phyloP scores from a whole-genome alignment of 768 basidiomycete species.

The Boletus barrowsii region DNA sequence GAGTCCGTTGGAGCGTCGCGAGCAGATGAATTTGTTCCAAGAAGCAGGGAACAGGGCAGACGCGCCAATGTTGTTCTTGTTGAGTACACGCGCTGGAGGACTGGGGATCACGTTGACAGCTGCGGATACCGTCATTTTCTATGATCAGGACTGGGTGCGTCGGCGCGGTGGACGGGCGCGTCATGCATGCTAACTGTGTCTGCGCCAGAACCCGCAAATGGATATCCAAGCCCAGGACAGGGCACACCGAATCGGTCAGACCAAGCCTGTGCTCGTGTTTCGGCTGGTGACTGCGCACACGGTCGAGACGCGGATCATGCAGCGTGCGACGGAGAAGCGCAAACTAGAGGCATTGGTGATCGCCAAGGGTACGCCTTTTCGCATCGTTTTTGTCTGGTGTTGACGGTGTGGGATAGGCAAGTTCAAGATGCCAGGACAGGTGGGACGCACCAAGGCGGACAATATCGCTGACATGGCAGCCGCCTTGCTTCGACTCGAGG shows the following conservation, averaged over 20 bases:
- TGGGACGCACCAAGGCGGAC: conserved; percentile 52
- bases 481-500: conserved; percentile 73
- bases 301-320: conserved; percentile 89
- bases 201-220: conserved; percentile 83
- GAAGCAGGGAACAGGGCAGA: conserved; percentile 55
- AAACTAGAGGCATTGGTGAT: conserved; percentile 94
- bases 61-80: conserved; percentile 74
- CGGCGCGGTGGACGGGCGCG: neutral
- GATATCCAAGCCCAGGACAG: conserved; percentile 95
- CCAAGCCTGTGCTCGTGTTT: conserved; percentile 84
- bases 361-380: conserved; percentile 61
- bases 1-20: conserved; percentile 72
- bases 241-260: conserved; percentile 96
- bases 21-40: conserved; percentile 86
- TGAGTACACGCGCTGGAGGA: conserved; percentile 94
- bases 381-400: neutral
- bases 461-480: conserved; percentile 80
- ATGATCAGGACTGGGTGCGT: conserved; percentile 24
- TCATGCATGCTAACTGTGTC: neutral
- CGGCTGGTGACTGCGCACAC: conserved; percentile 85
- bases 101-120: conserved; percentile 96
- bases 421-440: conserved; percentile 72
- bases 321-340: conserved; percentile 81
- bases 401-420: conserved; percentile 48
- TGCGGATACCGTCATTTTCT: conserved; percentile 31